phyloP scores from a whole-genome alignment of 768 basidiomycete genomes.

The Kwoniella newhampshirensis region DNA sequence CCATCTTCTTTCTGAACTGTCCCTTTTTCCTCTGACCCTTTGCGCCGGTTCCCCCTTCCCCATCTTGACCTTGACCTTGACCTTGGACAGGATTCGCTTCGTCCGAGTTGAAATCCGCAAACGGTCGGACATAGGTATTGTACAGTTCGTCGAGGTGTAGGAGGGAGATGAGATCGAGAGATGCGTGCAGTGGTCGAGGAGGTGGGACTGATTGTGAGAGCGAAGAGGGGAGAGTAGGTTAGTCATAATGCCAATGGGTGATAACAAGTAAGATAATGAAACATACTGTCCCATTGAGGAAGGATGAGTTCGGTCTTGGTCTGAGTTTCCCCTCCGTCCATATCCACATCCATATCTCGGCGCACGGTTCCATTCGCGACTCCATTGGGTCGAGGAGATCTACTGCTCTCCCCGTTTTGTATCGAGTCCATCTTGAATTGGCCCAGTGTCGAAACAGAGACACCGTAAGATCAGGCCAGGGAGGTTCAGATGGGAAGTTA shows the following conservation, averaged over 20 bases:
- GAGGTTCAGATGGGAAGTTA: no score
- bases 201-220: constrained; percentile 20
- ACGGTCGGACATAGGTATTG: constrained; percentile 42
- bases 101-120: constrained; percentile 21
- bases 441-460: no score
- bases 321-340: neutral
- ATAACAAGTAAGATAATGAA: no score
- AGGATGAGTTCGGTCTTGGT: constrained; percentile 25
- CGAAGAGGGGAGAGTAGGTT: neutral
- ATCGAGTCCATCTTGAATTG: constrained; percentile 32
- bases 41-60: neutral
- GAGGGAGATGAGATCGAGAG: constrained; percentile 38
- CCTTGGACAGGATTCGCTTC: constrained; percentile 1
- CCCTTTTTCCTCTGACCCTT: constrained; percentile 8
- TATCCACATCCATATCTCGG: constrained; percentile 1
- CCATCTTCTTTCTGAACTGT: constrained; percentile 23
- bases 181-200: constrained; percentile 32
- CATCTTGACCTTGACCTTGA: constrained; percentile 2
- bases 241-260: no score
- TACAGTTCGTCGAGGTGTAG: constrained; percentile 38
- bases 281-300: constrained; percentile 42
- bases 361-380: neutral
- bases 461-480: no score
- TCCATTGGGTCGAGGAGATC: constrained; percentile 15
- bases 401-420: constrained; percentile 37